phyloP scores from a whole-genome alignment of 1,284 basidiomycete species.

The Naganishia sp. region DNA sequence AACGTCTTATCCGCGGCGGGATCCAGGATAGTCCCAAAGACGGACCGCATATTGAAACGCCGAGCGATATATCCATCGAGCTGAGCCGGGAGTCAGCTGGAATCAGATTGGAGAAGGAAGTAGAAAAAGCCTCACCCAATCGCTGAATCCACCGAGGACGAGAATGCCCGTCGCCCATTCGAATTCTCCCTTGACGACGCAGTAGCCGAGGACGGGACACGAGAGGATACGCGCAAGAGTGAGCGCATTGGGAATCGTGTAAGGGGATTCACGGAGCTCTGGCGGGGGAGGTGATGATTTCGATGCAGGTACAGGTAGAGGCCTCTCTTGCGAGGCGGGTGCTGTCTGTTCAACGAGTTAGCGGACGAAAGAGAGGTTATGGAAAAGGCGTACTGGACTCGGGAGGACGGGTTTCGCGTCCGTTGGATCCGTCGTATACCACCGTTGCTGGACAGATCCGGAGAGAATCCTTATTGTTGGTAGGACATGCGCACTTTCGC shows the following conservation, averaged over 20 bases:
- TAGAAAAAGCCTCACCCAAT: conserved; percentile 64
- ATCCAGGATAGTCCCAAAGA: conserved; percentile 91
- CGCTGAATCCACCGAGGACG: conserved; percentile 84
- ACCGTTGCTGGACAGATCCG: not conserved
- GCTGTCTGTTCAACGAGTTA: no score
- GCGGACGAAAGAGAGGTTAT: no score
- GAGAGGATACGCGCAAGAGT: conserved; percentile 82
- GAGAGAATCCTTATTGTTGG: not conserved
- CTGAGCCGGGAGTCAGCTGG: conserved; percentile 54
- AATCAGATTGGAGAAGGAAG: not conserved
- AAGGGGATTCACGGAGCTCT: conserved; percentile 77
- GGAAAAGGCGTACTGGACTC: not conserved
- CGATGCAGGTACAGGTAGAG: not conserved
- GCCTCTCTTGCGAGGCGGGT: no score
- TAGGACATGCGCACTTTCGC: no score
- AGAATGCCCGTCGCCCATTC: conserved; percentile 76
- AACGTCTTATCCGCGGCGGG: conserved; percentile 95
- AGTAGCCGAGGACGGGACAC: conserved; percentile 87
- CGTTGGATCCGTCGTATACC: not conserved
- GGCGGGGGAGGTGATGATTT: not conserved
- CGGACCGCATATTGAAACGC: conserved; percentile 77
- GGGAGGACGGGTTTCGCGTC: not conserved
- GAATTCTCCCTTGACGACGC: conserved; percentile 84
- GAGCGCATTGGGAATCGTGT: conserved; percentile 89
- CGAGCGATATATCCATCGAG: conserved; percentile 89